Base-by-base conservation (phyloP, 1,284 basidiomycete genomes). In the Thelephora terrestris region DNA sequence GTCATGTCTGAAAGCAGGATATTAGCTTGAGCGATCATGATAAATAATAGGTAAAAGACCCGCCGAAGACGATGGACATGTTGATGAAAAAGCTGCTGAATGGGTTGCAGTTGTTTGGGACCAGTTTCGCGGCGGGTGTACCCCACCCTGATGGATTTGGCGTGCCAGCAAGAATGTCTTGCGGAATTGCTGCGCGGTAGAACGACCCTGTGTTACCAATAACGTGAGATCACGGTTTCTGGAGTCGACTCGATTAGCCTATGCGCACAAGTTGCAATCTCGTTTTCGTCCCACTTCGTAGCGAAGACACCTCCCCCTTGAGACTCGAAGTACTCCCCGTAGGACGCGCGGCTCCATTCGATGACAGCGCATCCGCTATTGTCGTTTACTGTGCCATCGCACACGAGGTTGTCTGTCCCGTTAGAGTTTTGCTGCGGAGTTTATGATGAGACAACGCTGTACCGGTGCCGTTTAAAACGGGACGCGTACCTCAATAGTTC, bases 261-360 rank as follows among this genome's bases (percentile, higher is more conserved):
- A 29, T 6, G 71, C 79, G 60, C 50, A 85, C 84, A 88, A 48
- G 87, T 70, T 18, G 77, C 74, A 50, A 88, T 85, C 1, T 80
- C 80, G 43, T 73, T 74, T 50, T 81, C 74, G 55, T 85, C 82
- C 84, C 83, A 89, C 53, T 81, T 80, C 79, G 86, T 86, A 0
- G 79, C 85, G 55, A 81, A 83, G 1, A 85, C 76, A 16, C 85
- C 86, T n/a, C 86, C 85, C 7, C 81, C 82, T 55, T 74, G 74
- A 1, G 70, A 69, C 56, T 87, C 82, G 59, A 88, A 86, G 25
- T 72, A 73, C 14, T 78, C 75, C 0, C 85, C 85, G 59, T 85
- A 89, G 0, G 84, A 85, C 12, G 78, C 78, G 20, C 71, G 69
- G 56, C 79, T 83, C 73, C 78, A 79, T 58, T 88, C 84, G 3